Evolutionary conservation across 768 basidiomycete species (phyloP).

Genomic region (Roridomyces roridus): DNA sequence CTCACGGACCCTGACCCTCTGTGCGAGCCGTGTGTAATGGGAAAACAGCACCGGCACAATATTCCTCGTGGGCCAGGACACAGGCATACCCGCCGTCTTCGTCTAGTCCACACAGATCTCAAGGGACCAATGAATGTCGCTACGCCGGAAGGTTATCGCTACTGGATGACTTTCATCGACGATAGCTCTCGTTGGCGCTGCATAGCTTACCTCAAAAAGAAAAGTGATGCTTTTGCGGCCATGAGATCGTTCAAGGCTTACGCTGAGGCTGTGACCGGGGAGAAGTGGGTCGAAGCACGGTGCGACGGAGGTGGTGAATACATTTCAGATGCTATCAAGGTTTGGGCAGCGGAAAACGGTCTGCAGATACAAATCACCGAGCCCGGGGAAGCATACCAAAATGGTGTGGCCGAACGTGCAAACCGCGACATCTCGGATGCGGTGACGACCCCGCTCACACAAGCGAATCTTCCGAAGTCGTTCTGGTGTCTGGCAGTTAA

Average conservation of each 20-base stretch:
- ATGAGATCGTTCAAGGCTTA: slow-evolving; percentile 29
- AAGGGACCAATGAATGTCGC: slow-evolving; percentile 27
- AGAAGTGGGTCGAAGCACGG: slow-evolving; percentile 13
- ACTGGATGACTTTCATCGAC: slow-evolving; percentile 30
- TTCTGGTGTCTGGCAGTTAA: slow-evolving; percentile 32
- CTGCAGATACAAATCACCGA: not conserved
- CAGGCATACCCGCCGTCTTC: slow-evolving; percentile 1
- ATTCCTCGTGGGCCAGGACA: slow-evolving; percentile 12
- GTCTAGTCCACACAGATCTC: slow-evolving; percentile 24
- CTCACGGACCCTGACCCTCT: slow-evolving; percentile 31
- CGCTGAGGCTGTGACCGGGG: slow-evolving; percentile 24
- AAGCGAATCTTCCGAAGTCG: slow-evolving; percentile 20
- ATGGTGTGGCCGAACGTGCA: slow-evolving; percentile 40
- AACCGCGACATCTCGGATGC: slow-evolving; percentile 35
- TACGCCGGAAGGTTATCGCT: slow-evolving; percentile 21
- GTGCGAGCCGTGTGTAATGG: slow-evolving; percentile 39
- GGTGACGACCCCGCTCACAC: slow-evolving; percentile 28
- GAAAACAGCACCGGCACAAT: slow-evolving; percentile 29
- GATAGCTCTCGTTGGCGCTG: slow-evolving; percentile 1
- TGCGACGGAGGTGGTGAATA: slow-evolving; percentile 32
- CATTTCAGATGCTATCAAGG: not conserved
- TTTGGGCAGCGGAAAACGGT: not conserved
- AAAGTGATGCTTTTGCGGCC: slow-evolving; percentile 21
- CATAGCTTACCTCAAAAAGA: slow-evolving; percentile 17
- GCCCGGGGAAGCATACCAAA: slow-evolving; percentile 35